Base-by-base conservation (phyloP, 768 basidiomycete genomes). In the Royoungia palumana region DNA sequence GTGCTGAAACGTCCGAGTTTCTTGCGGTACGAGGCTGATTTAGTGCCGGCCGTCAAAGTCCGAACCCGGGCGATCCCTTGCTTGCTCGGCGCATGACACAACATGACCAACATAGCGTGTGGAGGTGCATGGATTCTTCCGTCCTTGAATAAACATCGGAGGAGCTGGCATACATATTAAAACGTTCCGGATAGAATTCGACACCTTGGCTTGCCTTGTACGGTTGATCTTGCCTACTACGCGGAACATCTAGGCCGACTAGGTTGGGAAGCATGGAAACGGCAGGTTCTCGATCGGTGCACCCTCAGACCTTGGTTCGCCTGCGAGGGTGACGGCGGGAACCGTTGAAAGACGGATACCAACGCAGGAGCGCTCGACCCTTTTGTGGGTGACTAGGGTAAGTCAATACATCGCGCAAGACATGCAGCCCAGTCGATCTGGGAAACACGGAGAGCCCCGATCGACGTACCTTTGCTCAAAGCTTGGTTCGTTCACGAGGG, bases 91-190 rank as follows among this genome's bases (percentile, higher is more conserved):
- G 25, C 10, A 12, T 28, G 28, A 28, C 28, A 12, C 28, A 28
- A 28, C 2, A 28, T 12, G 28, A 28, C 28, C 13, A 6, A 30
- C 12, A 30, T 13, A 30, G 3, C 30, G 30, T 30, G 11, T 30
- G 1, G 30, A 11, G 30, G 30, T 27, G 25, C 30, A n/a, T 19
- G 21, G 11, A 21, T 22, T 17, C 20, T n/a, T 36, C 32, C 32
- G 32, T 19, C n/a, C 48, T 28, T 35, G 44, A 39, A 52, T 46
- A 56, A 47, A 41, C 44, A 40, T 55, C 45, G 41, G 46, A 58
- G 58, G 44, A 53, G 56, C 34, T 36, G 21, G 14, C 22, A 35
- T 24, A 14, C 3, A 22, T 44, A 30, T 45, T 40, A 41, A 53
- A 38, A 35, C 17, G 6, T 24, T 17, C 49, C 53, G 50, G 37